These are phyloP conservation scores for Ophiostoma novo-ulmi DNA, from an alignment of 2,329 filamentous ascomycete genomes.

Conservation along the genomic window DNA sequence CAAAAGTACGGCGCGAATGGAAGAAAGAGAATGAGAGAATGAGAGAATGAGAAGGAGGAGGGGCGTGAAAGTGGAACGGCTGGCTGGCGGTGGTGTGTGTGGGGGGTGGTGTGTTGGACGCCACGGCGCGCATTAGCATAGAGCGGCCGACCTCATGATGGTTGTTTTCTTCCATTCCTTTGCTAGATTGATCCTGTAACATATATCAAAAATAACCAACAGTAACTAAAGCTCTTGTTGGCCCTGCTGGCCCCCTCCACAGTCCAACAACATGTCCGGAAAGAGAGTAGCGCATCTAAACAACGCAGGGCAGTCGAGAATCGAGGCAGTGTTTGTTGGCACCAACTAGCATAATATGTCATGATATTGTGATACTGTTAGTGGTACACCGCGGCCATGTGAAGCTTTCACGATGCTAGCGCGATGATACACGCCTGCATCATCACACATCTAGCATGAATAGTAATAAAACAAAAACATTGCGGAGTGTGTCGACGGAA, in stretches of 20 bases:
- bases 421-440: not conserved
- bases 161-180: not conserved
- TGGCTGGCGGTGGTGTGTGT: conserved; percentile 10
- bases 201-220: too few species aligned
- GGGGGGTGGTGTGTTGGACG: conserved; percentile 11
- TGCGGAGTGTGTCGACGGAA: not conserved
- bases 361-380: not conserved
- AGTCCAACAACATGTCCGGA: not conserved
- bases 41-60: not conserved
- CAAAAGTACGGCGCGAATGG: not conserved
- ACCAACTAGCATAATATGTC: too few species aligned
- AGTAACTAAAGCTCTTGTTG: not conserved
- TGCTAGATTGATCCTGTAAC: not conserved
- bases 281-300: not conserved
- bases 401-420: not conserved
- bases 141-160: too few species aligned
- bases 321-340: not conserved
- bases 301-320: too few species aligned
- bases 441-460: not conserved
- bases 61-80: conserved; percentile 7
- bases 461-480: not conserved
- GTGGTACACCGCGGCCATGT: not conserved
- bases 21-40: not conserved
- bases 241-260: not conserved
- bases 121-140: not conserved